Evolutionary conservation across 225 moss, liverwort and hornwort species (phyloP).

Genomic region (Rhytidiadelphus loreus): DNA sequence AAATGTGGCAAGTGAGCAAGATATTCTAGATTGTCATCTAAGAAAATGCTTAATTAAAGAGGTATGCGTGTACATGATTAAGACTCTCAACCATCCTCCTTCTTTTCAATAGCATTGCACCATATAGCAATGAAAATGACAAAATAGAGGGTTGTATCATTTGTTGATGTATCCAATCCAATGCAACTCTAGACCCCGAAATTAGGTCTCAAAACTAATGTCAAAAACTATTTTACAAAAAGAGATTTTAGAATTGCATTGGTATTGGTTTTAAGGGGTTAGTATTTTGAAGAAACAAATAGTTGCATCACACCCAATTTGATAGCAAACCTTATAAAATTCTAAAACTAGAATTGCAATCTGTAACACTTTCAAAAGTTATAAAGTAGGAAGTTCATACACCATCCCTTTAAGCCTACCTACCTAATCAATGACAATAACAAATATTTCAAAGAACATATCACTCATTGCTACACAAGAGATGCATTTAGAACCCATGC

Average conservation of each 20-base stretch:
- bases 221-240: accelerated
- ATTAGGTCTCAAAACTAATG: background rate
- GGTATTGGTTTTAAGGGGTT: accelerated
- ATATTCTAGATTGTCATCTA: background rate
- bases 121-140: background rate
- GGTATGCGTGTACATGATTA: background rate
- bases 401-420: background rate
- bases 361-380: background rate
- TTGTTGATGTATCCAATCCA: background rate
- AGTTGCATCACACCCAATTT: background rate
- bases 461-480: background rate
- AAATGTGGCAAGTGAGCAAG: background rate
- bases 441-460: background rate
- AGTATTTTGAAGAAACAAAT: background rate
- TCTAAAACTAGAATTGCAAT: background rate
- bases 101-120: background rate
- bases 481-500: accelerated
- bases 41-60: background rate
- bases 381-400: background rate
- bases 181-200: background rate
- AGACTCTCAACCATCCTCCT: background rate
- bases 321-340: background rate
- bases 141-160: background rate
- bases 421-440: background rate
- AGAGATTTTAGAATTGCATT: background rate